These are phyloP conservation scores for Bipolaris bicolor DNA, from an alignment of 2,329 filamentous ascomycete species.

Conservation along the genomic window DNA sequence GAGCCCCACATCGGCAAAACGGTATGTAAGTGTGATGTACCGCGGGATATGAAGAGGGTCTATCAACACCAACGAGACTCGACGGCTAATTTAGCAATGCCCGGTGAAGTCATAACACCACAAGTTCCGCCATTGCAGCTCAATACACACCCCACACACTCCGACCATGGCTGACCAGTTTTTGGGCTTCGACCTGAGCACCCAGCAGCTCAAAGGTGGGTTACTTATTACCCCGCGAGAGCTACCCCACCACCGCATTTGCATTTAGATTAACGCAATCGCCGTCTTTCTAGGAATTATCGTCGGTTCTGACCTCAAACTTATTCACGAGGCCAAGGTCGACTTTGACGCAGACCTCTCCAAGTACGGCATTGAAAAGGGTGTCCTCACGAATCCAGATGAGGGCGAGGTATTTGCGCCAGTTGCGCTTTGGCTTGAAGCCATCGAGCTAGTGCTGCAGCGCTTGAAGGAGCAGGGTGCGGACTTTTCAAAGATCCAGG, in stretches of 20 bases:
- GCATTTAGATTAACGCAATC: slow-evolving; percentile 21
- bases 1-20: too few species aligned
- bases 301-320: slow-evolving; percentile 80
- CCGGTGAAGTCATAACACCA: slow-evolving; percentile 5
- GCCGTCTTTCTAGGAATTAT: slow-evolving; percentile 68
- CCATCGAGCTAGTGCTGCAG: slow-evolving; percentile 81
- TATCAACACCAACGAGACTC: slow-evolving; percentile 27
- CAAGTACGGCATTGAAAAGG: slow-evolving; percentile 76
- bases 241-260: slow-evolving; percentile 38
- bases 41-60: slow-evolving; percentile 18
- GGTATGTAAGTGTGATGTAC: slow-evolving; percentile 16
- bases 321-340: slow-evolving; percentile 84
- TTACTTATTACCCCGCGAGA: slow-evolving; percentile 25
- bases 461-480: slow-evolving; percentile 73
- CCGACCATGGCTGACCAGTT: slow-evolving; percentile 63
- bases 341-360: slow-evolving; percentile 90
- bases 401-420: slow-evolving; percentile 93
- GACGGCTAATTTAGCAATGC: slow-evolving; percentile 21
- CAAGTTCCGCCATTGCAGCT: neutral
- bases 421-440: slow-evolving; percentile 92
- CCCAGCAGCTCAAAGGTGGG: slow-evolving; percentile 90
- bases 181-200: slow-evolving; percentile 93
- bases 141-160: slow-evolving; percentile 2
- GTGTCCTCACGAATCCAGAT: slow-evolving; percentile 79
- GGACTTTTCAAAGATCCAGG: slow-evolving; percentile 76